Base-by-base conservation (phyloP, 169 alveolate genomes). In the Plasmodium sp. region DNA sequence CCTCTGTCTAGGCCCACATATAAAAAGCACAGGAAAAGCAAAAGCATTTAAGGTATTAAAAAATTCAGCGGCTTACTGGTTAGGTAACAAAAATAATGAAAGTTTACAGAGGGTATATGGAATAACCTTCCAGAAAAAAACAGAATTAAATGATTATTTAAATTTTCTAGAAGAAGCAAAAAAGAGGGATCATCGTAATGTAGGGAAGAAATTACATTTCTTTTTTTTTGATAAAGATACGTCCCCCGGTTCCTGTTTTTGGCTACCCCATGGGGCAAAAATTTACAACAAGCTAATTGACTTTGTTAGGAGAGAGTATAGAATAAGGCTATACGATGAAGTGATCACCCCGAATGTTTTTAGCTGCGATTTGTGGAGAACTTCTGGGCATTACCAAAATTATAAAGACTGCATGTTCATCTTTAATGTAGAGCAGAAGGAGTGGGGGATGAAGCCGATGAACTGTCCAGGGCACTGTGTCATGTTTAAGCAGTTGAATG, bases 391-490 rank as follows among this genome's bases (percentile, higher is more conserved):
- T 98, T 99, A 99, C 97, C 98, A 98, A 84, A 99, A 98, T 96
- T 99, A 98, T 96, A 98, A 93, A 80, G 98, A 97, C 67, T 95
- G 96, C 93, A 97, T 98, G 99, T 99, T 97, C 86, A 84, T 98
- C 85, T 97, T 99, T 96, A 98, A 97, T 62, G 99, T 98, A 41
- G 99, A 99, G 91, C 98, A 97, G 83, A 97, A 98, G 94, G 99
- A 99, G 96, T 98, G 99, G 98, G 99, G 99, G 58, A 97, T 99
- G 96, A 99, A 99, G 97, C 99, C 99, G 48, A 99, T 99, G 99
- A 99, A 99, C 96, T 99, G 99, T 95, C 99, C 99, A 1, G 99
- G 99, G 3, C 99, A 99, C 95, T 99, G 99, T 95, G 93, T 96
- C 88, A 96, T 99, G 98, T 99, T 98, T 95, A 98, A 98, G 90